These are phyloP conservation scores for Aspergillus sp. DNA, from an alignment of 2,329 filamentous ascomycete genomes.

Conservation along the genomic window DNA sequence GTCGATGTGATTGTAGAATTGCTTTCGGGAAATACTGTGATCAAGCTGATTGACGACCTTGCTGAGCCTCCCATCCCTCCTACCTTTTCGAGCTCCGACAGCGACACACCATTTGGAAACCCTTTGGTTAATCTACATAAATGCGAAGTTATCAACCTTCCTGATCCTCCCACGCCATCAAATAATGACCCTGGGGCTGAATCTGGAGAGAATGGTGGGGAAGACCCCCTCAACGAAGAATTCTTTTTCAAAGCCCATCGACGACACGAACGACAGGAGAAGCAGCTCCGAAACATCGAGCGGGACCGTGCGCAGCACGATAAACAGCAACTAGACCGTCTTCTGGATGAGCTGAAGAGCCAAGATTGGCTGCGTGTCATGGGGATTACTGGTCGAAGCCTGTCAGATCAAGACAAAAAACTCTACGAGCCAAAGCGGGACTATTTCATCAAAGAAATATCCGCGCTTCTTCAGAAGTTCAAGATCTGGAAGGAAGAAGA, in stretches of 20 bases:
- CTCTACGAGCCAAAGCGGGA: slow-evolving; percentile 81
- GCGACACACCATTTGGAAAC: slow-evolving; percentile 34
- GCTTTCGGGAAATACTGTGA: slow-evolving; percentile 69
- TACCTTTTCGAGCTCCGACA: slow-evolving; percentile 17
- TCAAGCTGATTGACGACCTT: slow-evolving; percentile 67
- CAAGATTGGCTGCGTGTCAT: slow-evolving; percentile 92
- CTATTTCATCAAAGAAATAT: slow-evolving; percentile 81
- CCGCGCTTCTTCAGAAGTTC: slow-evolving; percentile 83
- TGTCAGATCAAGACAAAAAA: slow-evolving; percentile 83
- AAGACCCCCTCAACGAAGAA: slow-evolving; percentile 58
- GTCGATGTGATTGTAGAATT: slow-evolving; percentile 55
- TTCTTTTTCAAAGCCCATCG: slow-evolving; percentile 60
- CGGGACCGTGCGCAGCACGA: slow-evolving; percentile 66
- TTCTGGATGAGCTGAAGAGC: slow-evolving; percentile 80
- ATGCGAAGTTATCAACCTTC: slow-evolving; percentile 31
- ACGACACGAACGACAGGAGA: slow-evolving; percentile 64
- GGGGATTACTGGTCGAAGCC: slow-evolving; percentile 77
- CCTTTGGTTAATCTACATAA: slow-evolving; percentile 39
- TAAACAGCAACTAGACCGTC: slow-evolving; percentile 63
- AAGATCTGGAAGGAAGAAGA: slow-evolving; percentile 85
- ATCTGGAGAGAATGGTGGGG: slow-evolving; percentile 7
- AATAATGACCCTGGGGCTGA: neutral
- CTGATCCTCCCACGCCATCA: neutral
- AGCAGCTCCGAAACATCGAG: slow-evolving; percentile 67
- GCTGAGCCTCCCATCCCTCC: slow-evolving; percentile 26